Evolutionary conservation across 208 protist species (phyloP).

Genomic region (Leishmania guyanensis): DNA sequence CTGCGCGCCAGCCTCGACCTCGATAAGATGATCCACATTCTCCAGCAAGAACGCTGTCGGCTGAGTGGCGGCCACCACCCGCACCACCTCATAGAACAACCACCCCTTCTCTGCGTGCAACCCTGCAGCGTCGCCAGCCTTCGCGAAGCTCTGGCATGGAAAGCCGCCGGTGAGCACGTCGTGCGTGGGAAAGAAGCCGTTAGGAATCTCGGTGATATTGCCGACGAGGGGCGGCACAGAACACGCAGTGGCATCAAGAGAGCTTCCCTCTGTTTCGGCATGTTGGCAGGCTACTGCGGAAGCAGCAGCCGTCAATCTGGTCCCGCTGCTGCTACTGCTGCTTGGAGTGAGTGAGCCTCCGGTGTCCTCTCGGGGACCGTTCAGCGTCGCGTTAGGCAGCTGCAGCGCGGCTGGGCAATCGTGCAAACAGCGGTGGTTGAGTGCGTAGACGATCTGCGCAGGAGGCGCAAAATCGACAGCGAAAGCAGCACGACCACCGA

Average conservation of each 20-base stretch:
- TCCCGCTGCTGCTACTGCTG: neutral
- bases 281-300: neutral
- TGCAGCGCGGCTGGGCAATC: conserved; percentile 14
- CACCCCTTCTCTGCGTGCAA: conserved; percentile 55
- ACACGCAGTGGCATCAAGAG: neutral
- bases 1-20: conserved; percentile 52
- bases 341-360: neutral
- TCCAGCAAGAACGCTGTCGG: conserved; percentile 80
- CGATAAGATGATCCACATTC: conserved; percentile 75
- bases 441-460: conserved; percentile 51
- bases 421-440: conserved; percentile 50
- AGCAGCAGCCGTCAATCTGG: neutral
- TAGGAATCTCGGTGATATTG: conserved; percentile 74
- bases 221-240: conserved; percentile 33
- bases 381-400: conserved; percentile 21
- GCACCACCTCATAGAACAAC: conserved; percentile 82
- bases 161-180: conserved; percentile 84
- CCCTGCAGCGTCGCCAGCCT: conserved; percentile 50
- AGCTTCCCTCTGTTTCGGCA: neutral
- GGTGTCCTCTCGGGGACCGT: neutral
- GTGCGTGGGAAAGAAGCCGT: conserved; percentile 59
- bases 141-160: conserved; percentile 86
- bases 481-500: conserved; percentile 62
- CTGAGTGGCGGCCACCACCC: conserved; percentile 43
- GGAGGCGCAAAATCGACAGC: conserved; percentile 61